Conservation (phyloP, 1,139 yeast genomes). For the Pichia norvegensis region DNA sequence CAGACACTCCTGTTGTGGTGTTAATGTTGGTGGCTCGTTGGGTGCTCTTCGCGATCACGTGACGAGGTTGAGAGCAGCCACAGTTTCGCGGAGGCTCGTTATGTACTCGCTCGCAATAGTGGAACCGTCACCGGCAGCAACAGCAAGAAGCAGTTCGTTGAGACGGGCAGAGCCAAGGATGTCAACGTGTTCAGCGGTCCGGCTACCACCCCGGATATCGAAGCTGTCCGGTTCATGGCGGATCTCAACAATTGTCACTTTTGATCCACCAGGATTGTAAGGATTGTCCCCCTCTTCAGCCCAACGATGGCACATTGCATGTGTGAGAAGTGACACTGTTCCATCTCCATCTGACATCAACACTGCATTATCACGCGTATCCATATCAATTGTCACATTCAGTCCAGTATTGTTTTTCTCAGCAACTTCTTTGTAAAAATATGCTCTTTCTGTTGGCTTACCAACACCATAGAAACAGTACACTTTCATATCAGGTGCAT, state of each 20-base stretch:
- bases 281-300: slow-evolving; percentile 49
- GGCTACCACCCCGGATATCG: slow-evolving; percentile 95
- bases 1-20: no score
- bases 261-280: slow-evolving; percentile 71
- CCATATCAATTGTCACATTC: slow-evolving; percentile 61
- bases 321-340: slow-evolving; percentile 81
- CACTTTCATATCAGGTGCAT: slow-evolving; percentile 87
- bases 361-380: slow-evolving; percentile 51
- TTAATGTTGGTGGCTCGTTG: no score
- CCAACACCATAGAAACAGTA: slow-evolving; percentile 94
- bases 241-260: slow-evolving; percentile 80
- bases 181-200: slow-evolving; percentile 97
- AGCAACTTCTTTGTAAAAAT: slow-evolving; percentile 64
- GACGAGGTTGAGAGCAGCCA: slow-evolving; percentile 27
- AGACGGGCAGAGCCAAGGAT: slow-evolving; percentile 88
- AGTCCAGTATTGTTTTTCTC: slow-evolving; percentile 40
- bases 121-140: slow-evolving; percentile 75
- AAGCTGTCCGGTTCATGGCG: slow-evolving; percentile 87
- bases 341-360: slow-evolving; percentile 92
- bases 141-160: slow-evolving; percentile 73
- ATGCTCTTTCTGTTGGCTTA: slow-evolving; percentile 90
- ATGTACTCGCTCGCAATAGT: slow-evolving; percentile 51
- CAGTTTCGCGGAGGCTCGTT: slow-evolving; percentile 57
- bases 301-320: slow-evolving; percentile 79
- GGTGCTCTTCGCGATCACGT: not conserved